Evolutionary conservation across 306 rosid species (phyloP), one percentile per base, ranked within the genome.

Genomic region (Neltuma alba): DNA sequence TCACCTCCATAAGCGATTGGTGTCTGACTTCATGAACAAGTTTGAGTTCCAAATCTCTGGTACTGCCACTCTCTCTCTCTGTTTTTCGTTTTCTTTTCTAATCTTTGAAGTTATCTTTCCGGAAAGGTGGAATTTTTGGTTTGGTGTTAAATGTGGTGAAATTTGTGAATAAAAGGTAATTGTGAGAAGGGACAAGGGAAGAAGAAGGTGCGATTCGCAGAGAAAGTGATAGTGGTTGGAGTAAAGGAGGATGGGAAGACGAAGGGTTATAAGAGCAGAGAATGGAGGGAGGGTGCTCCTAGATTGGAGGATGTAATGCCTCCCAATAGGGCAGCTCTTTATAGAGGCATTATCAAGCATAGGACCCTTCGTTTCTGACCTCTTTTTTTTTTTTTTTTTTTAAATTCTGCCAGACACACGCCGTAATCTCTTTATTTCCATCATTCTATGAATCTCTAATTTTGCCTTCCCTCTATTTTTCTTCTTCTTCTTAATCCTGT

Each of bases 11-110:
- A 93, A 91, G 72, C 93, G 93, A 47, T 42, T 93, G 63, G 82
- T 90, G 76, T 89, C 97, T 21, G 85, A 87, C 82, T 91, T 93
- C 88, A 91, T 93, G 93, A 83, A 87, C 79, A 82, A 85, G 70
- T 61, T 93, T 38, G 97, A 91, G 70, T 80, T 62, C 67, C 90
- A 91, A 86, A 72, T 86, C 3, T 12, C 9, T 31, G 77, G 83
- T 64, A 68, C 4, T 7, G 20, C 25, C 13, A 42, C 25, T 55
- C 13, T 54, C 61, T 54, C 0, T 54, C 1, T 0, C 2, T n/a
- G 0, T 50, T 50, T 20, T 45, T 0, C 7, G 20, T 14, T 45
- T 45, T 14, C 11, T 13, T 13, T 1, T 6, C 6, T 50, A 21
- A 4, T 25, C 9, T 27, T 58, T 5, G 0, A 48, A 18, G 5